Conservation (phyloP, 2,329 filamentous ascomycete genomes). For the Trichophyton simii region DNA sequence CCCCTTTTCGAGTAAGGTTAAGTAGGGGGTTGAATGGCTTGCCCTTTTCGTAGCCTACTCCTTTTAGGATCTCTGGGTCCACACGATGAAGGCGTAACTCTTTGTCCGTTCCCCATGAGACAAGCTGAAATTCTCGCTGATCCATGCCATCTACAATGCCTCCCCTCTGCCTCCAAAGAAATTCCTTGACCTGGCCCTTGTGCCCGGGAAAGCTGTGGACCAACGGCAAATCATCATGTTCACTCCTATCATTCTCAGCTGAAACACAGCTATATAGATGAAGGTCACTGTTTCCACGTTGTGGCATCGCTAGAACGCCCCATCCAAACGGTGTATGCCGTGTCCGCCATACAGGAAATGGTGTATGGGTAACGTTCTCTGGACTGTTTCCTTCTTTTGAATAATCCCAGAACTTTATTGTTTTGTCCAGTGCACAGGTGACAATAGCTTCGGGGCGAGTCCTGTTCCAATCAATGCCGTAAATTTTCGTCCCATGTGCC, state of each 20-base stretch:
- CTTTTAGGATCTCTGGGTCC: conserved; percentile 49
- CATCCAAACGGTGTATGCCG: conserved; percentile 82
- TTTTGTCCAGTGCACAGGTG: conserved; percentile 83
- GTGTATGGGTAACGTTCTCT: conserved; percentile 65
- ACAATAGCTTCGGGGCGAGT: conserved; percentile 58
- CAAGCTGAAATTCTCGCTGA: conserved; percentile 78
- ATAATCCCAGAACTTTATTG: conserved; percentile 90
- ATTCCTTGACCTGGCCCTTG: conserved; percentile 66
- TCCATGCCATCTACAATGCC: conserved; percentile 57
- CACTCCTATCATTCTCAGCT: conserved; percentile 17
- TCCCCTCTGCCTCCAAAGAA: conserved; percentile 75
- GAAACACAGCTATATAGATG: conserved; percentile 64
- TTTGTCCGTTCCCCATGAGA: conserved; percentile 84
- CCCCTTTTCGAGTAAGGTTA: conserved; percentile 68
- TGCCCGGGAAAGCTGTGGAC: conserved; percentile 44
- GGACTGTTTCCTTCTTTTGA: conserved; percentile 49
- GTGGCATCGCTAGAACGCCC: conserved; percentile 80
- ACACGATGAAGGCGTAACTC: conserved; percentile 67
- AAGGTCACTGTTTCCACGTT: conserved; percentile 71
- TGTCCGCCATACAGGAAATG: conserved; percentile 82
- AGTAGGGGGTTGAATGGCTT: conserved; percentile 51
- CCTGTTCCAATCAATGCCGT: conserved; percentile 89
- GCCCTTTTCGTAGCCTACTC: conserved; percentile 63
- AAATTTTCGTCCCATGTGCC: conserved; percentile 86
- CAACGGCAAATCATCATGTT: conserved; percentile 27